A percentile compares a stretch with the other conserved stretches of the same genome.
Conservation (phyloP, 805 yeast species). For the Metschnikowia noctiluminum region DNA sequence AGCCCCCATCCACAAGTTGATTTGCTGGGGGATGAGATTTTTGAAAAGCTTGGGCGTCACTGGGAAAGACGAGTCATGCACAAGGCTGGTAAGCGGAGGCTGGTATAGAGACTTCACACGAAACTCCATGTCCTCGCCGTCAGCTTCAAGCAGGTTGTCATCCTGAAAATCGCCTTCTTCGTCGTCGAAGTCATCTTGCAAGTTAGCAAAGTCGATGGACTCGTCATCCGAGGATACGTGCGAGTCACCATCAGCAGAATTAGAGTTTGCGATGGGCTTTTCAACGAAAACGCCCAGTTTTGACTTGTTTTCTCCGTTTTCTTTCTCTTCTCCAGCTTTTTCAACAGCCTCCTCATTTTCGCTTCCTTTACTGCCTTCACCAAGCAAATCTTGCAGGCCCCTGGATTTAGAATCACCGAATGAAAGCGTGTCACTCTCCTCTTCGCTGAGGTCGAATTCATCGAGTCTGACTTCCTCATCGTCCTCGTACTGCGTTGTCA, state of each 20-base stretch:
- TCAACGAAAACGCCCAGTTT: too few species aligned
- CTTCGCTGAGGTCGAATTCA: not conserved
- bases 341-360: not conserved
- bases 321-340: not conserved
- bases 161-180: constrained; percentile 42
- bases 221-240: constrained; percentile 6
- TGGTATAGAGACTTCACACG: constrained; percentile 53
- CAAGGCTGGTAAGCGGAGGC: constrained; percentile 54
- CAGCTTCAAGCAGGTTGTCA: constrained; percentile 9
- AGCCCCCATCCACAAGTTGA: constrained; percentile 71
- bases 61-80: constrained; percentile 30
- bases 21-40: constrained; percentile 59
- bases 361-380: too few species aligned
- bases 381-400: too few species aligned
- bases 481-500: constrained; percentile 68
- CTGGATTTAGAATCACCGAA: too few species aligned
- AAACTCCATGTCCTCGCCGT: constrained; percentile 31
- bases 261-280: too few species aligned
- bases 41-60: constrained; percentile 41
- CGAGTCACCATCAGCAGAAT: not conserved
- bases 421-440: not conserved
- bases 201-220: constrained; percentile 4
- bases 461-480: constrained; percentile 27
- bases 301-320: not conserved
- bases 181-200: constrained; percentile 23